Percentiles rank a stretch among this genome's conserved stretches.
These are phyloP conservation scores for Leucosporidium yakuticum DNA, from an alignment of 768 basidiomycete species.

Conservation along the genomic window DNA sequence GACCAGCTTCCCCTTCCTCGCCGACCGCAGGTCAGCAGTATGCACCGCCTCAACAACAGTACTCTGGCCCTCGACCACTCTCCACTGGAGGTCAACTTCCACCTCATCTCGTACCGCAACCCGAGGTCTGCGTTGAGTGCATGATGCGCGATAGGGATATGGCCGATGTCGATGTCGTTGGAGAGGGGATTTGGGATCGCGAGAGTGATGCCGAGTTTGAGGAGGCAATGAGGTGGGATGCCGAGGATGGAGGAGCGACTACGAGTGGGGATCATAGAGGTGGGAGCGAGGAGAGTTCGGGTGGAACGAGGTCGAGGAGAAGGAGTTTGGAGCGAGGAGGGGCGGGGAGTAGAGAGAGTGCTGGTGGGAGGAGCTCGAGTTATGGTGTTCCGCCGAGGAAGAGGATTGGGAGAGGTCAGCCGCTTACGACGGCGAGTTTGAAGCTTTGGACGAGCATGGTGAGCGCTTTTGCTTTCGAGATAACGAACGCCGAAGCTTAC, in stretches of 20 bases:
- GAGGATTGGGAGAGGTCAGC: conserved; percentile 38
- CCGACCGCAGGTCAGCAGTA: too few species aligned
- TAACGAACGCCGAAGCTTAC: not conserved
- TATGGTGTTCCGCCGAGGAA: conserved; percentile 34
- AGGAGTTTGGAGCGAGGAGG: conserved; percentile 30
- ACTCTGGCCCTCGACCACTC: not conserved
- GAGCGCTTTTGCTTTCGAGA: conserved; percentile 41
- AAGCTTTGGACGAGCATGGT: conserved; percentile 50
- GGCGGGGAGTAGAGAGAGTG: conserved; percentile 19
- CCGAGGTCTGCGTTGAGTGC: conserved; percentile 88
- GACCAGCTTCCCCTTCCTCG: not conserved
- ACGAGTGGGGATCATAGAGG: not conserved
- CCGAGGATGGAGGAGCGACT: conserved; percentile 50
- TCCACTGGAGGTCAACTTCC: conserved; percentile 2
- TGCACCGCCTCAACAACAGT: not conserved
- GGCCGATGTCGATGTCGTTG: conserved; percentile 85
- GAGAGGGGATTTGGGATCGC: conserved; percentile 82
- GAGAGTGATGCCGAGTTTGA: conserved; percentile 76
- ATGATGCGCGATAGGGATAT: conserved; percentile 98
- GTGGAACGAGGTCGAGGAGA: not conserved
- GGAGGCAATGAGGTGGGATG: conserved; percentile 66
- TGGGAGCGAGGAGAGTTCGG: conserved; percentile 16
- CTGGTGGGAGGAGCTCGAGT: conserved; percentile 11
- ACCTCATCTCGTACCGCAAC: conserved; percentile 36
- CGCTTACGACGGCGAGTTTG: conserved; percentile 42